Conservation (phyloP, 1,284 basidiomycete species). For the Ceratobasidium sp. region DNA sequence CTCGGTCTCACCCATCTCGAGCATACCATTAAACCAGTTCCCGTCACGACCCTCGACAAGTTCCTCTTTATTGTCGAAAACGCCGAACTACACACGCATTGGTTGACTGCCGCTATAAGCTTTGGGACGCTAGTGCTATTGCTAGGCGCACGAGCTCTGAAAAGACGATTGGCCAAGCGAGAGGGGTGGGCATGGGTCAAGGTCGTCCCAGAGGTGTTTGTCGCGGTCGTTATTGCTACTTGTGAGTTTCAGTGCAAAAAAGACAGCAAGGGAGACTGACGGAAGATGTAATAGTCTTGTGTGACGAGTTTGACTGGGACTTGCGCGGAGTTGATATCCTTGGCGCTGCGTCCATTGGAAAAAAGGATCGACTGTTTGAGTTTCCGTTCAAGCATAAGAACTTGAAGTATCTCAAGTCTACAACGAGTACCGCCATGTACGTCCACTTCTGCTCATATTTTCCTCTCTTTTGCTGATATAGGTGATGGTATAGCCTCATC, state of each 20-base stretch:
- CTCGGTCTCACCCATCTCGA: slow-evolving; percentile 78
- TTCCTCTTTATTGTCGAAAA: slow-evolving; percentile 81
- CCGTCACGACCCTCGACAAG: slow-evolving; percentile 80
- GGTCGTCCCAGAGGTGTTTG: slow-evolving; percentile 86
- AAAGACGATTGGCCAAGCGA: slow-evolving; percentile 65
- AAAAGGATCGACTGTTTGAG: slow-evolving; percentile 67
- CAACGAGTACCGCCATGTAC: slow-evolving; percentile 84
- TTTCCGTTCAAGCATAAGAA: slow-evolving; percentile 75
- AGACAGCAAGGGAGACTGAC: background rate
- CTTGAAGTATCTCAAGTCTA: slow-evolving; percentile 75
- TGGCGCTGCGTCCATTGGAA: slow-evolving; percentile 77
- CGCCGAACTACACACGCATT: slow-evolving; percentile 70
- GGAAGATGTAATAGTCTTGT: slow-evolving; percentile 70
- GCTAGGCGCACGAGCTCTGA: slow-evolving; percentile 66
- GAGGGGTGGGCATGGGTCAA: slow-evolving; percentile 80
- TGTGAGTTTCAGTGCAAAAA: slow-evolving; percentile 64
- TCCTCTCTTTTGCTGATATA: slow-evolving; percentile 36
- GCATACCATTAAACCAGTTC: slow-evolving; percentile 63
- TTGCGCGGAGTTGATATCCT: slow-evolving; percentile 83
- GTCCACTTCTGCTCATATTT: slow-evolving; percentile 52
- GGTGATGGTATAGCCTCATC: slow-evolving; percentile 67
- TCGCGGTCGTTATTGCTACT: slow-evolving; percentile 83
- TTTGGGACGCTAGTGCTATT: slow-evolving; percentile 76
- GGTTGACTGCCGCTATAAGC: slow-evolving; percentile 79
- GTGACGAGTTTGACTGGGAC: slow-evolving; percentile 81